Base-by-base conservation (phyloP, 306 rosid genomes). In the Pyrus bretschneideri region DNA sequence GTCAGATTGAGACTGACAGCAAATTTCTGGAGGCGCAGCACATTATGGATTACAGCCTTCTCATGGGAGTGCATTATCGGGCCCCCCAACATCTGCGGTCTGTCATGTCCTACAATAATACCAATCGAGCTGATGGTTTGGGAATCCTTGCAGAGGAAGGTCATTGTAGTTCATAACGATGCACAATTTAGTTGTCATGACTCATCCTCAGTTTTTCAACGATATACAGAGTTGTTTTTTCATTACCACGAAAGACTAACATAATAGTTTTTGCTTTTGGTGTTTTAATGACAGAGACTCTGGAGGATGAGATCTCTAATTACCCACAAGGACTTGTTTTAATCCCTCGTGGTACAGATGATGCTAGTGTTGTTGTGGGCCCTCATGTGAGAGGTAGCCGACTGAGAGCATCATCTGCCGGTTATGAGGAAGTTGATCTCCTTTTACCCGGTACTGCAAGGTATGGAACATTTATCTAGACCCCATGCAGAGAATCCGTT, bases 401-500 rank as follows among this genome's bases (percentile, higher is more conserved):
- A 69, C 80, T 95, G 81, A 88, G 99, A 87, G 99, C 98, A 67
- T 94, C 98, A n/a, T 76, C 99, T 77, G 96, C 96, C 12, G 97
- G 97, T 46, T 87, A 86, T n/a, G 99, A 88, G 88, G 97, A 92
- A 87, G 99, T 95, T 30, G 99, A 95, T 85, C 97, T 95, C 70
- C 97, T 95, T 64, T 85, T 95, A 54, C 99, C 99, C 3, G 99
- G 97, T 79, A 95, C 99, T 49, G 99, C 99, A 83, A 90, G 99
- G 99, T 95, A 90, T 66, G 83, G 31, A 46, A 44, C 49, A n/a
- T 33, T 21, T 31, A 6, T 12, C 22, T 55, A 33, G 42, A 33
- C 35, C 46, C 27, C 61, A 18, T 29, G 59, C 59, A 15, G 27
- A 27, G 31, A 15, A 70, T 23, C 23, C 11, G 70, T 35, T 35